Evolutionary conservation across 2,329 filamentous ascomycete genomes (phyloP), one percentile per base, ranked within the genome.

Genomic region (Knufia fluminis): DNA sequence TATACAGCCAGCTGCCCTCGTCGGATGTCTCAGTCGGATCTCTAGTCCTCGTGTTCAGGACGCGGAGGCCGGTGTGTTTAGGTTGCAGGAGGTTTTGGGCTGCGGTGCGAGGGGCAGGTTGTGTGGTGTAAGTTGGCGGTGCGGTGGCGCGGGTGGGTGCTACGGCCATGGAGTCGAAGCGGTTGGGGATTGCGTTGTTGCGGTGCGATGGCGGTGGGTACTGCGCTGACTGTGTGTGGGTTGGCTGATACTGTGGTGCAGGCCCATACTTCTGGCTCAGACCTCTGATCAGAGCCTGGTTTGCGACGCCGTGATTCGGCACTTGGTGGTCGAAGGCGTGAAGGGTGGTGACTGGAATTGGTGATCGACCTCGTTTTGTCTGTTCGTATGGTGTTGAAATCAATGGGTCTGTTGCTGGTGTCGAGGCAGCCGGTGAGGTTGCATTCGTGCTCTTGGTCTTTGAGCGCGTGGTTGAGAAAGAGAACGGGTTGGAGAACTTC

Each of bases 1-100:
- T 46, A 20, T n/a, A 17, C 24, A 46, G 28, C 26, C 24, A 46
- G 4, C 6, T 24, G 12, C 42, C 42, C 31, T 46, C n/a, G 42
- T 46, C 26, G 31, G 26, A 33, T 9, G n/a, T 19, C 24, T 35
- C 31, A 9, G 17, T 19, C 12, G 42, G 26, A 23, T 46, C 28
- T n/a, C 42, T 23, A 9, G 22, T 20, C 22, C 12, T 4, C 4
- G 16, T 42, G 17, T 20, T 20, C 39, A 42, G 12, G 16, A 14
- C 10, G 8, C 22, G 12, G 7, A 20, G 4, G 39, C 16, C 39
- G 8, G 22, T 20, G 6, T 4, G 35, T n/a, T 16, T 38, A 7
- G 35, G 35, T 16, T 20, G n/a, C 6, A 38, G 35, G 35, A 38
- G 35, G 35, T 16, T 6, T n/a, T 38, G 35, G 35, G 35, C 35